Evolutionary conservation across 169 alveolate genomes (phyloP), one percentile per base, ranked within the genome.

Genomic region (Cryptosporidium ryanae): DNA sequence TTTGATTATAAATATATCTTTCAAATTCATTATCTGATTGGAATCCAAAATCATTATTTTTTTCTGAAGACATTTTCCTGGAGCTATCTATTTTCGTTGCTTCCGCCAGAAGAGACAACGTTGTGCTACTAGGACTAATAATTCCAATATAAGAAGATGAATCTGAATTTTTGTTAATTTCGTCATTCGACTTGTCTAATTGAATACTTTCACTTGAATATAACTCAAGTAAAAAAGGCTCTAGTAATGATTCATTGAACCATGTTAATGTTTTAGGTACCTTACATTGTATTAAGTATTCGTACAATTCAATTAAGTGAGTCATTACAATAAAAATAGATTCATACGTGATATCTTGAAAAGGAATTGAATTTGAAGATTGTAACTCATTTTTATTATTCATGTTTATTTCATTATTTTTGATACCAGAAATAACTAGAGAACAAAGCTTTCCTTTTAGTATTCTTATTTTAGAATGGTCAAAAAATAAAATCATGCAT

Each of bases 321-420:
- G 87, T 76, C 31, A 76, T 61, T 12, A 76, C 87, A 76, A 76
- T 76, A 55, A 76, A 76, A 43, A 76, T 61, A 31, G 87, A 76
- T 46, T 76, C 87, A 34, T 76, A 76, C 59, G 87, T 76, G 7
- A 76, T 71, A 4, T 61, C 61, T 57, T 76, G 70, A 59, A 76
- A 34, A 1, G 63, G 27, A 23, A 61, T 12, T 10, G 76, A 76
- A 27, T 65, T 52, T 29, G 71, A 43, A 8, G 44, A 57, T 3
- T 12, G 83, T 2, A 61, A 21, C 5, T 32, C 21, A 8, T 55
- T 18, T 48, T 55, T 57, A 1, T 44, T n/a, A 59, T 8, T 32
- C 17, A 21, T 59, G 18, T 31, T 17, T 43, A 34, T 18, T 23
- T 54, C 10, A 8, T 50, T 61, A 17, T 1, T 46, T 44, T 76